Evolutionary conservation across 2,329 filamentous ascomycete species (phyloP), one percentile per base, ranked within the genome.

Genomic region (Colletotrichum paranaense): DNA sequence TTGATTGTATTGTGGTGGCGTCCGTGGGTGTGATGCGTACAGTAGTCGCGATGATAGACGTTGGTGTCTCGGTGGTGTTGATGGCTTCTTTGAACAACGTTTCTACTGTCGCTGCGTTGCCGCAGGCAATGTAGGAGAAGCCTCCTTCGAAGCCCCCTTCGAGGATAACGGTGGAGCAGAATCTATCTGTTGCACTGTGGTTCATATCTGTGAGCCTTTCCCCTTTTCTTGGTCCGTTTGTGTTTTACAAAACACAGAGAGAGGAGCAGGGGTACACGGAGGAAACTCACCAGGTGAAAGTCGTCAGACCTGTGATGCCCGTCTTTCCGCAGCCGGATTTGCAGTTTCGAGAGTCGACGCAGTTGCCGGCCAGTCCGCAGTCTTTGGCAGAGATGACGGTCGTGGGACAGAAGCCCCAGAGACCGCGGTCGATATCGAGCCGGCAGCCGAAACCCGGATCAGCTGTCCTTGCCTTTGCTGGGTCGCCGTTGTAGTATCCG

Each of bases 401-500:
- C 0, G 79, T 81, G 1, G 82, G 81, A 60, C 83, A 85, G 76
- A 84, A 82, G 0, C 83, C 83, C 82, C 83, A 85, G 4, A 85
- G 75, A 0, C 78, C 80, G 22, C 81, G 77, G 5, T 68, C 49
- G 1, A 78, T 78, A 57, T 84, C 81, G 3, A 84, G 77, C 7
- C 81, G 81, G 67, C 81, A 84, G 75, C 82, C 78, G 53, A 76
- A 84, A 0, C 81, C 84, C 0, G 74, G 46, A 5, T 80, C 75
- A 0, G 83, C 82, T 0, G 81, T 82, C 16, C 83, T 77, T 2
- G 76, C 65, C 14, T 72, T 71, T 1, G 75, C 58, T 1, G 78
- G 73, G 26, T 85, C 76, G 7, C 82, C 83, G n/a, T 79, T 67
- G 1, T 76, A 28, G 49, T 79, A 82, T 19, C 81, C 78, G 52